Base-by-base conservation (phyloP, 176 grass and related monocot genomes). In the Triticum urartu region DNA sequence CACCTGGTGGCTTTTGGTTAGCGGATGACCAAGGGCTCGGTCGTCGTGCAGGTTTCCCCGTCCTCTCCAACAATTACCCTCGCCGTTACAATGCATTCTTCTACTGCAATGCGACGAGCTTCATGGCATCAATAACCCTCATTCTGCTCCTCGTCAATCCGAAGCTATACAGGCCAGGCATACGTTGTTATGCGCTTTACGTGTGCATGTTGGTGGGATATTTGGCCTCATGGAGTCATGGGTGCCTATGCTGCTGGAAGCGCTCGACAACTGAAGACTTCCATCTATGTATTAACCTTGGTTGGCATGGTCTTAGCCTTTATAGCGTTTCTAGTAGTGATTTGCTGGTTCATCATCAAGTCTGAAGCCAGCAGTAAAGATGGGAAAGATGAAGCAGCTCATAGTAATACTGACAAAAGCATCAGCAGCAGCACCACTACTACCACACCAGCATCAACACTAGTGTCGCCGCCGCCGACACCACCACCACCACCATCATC, bases 401-500 rank as follows among this genome's bases (percentile, higher is more conserved):
- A 48, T 48, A 48, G 45, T 14, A 48, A 14, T 48, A 48, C 45
- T 0, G 45, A 48, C 12, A 48, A 48, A 48, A 48, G 1, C 12
- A 48, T 48, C 45, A 48, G 5, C 4, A 48, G 12, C 45, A 48
- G 12, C 4, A 48, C 0, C 45, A 48, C 12, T 48, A 48, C 45
- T 48, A 48, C 45, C 25, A 25, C 3, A 48, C 45, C 45, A 48
- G 45, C 45, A 48, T 48, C 45, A 48, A 0, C 45, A 48, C 45
- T 0, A 48, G 45, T 48, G 45, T 48, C 0, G 45, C 0, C 1
- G 4, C 3, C 12, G 45, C 12, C 0, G 45, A 0, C 3, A 47
- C 43, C 3, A 47, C 43, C 11, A 47, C 11, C 43, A 47, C 45
- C 11, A 47, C 45, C 45, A 48, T 0, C 45, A 14, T 5, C 45